Conservation (phyloP, 2,329 filamentous ascomycete species). For the Xylariaceae sp. region DNA sequence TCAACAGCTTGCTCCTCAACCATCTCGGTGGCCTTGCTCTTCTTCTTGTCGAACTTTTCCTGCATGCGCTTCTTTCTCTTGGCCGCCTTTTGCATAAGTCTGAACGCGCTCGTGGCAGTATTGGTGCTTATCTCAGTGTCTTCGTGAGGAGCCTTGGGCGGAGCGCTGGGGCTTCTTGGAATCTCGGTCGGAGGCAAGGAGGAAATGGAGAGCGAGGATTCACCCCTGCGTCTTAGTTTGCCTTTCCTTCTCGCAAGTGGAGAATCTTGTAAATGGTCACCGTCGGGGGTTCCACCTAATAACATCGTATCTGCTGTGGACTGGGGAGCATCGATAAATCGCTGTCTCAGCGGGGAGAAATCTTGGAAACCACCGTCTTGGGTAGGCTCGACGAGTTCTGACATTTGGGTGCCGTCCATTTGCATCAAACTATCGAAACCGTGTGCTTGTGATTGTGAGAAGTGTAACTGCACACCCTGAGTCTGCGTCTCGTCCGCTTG, state of each 20-base stretch:
- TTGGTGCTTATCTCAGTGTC: slow-evolving; percentile 7
- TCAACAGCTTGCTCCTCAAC: slow-evolving; percentile 94
- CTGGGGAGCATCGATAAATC: slow-evolving; percentile 65
- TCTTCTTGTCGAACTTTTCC: slow-evolving; percentile 78
- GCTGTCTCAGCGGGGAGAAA: slow-evolving; percentile 69
- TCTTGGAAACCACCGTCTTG: slow-evolving; percentile 79
- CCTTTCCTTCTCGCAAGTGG: slow-evolving; percentile 66
- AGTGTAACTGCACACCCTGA: slow-evolving; percentile 56
- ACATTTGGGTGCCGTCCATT: slow-evolving; percentile 61
- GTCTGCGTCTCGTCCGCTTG: slow-evolving; percentile 46
- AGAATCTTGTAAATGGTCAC: slow-evolving; percentile 58
- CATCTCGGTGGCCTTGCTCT: slow-evolving; percentile 83
- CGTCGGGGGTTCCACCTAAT: slow-evolving; percentile 42
- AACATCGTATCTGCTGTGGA: slow-evolving; percentile 75
- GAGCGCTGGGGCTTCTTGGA: slow-evolving; percentile 27
- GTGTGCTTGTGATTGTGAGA: slow-evolving; percentile 63
- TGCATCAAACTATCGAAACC: slow-evolving; percentile 60
- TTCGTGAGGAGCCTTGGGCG: slow-evolving; percentile 41
- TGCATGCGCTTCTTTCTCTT: slow-evolving; percentile 53
- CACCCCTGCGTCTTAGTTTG: slow-evolving; percentile 42
- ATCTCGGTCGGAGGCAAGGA: slow-evolving; percentile 50
- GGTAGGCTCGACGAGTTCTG: slow-evolving; percentile 73
- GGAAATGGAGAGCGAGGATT: slow-evolving; percentile 20
- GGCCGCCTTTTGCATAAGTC: slow-evolving; percentile 69
- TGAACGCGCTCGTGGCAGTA: slow-evolving; percentile 58